Evolutionary conservation across 2,329 filamentous ascomycete species (phyloP).

Genomic region (Calonectria multiphialidica): DNA sequence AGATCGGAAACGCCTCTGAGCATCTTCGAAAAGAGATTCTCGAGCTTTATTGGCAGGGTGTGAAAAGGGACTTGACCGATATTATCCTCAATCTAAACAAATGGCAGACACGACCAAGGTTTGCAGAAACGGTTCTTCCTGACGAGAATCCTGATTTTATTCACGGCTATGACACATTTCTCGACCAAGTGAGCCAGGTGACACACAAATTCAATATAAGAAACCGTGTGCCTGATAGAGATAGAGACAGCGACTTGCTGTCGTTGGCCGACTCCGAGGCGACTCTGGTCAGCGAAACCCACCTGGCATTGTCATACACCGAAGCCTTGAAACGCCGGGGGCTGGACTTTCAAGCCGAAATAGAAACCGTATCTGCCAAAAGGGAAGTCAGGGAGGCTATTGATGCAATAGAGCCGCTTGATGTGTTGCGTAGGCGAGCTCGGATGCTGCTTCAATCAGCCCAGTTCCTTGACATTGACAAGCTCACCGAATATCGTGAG

Average conservation of each 20-base stretch:
- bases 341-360: neutral
- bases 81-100: neutral
- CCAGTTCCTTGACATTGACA: neutral
- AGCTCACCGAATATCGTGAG: neutral
- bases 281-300: neutral
- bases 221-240: neutral
- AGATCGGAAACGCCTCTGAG: neutral
- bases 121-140: neutral
- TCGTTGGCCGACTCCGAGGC: neutral
- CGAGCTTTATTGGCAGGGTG: neutral
- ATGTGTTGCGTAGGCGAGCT: neutral
- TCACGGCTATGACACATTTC: neutral
- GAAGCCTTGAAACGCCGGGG: neutral
- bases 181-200: neutral
- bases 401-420: neutral
- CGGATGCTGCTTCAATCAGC: neutral
- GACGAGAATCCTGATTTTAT: neutral
- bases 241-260: neutral
- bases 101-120: neutral
- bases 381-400: neutral
- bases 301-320: neutral
- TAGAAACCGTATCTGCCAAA: neutral
- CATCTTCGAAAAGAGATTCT: neutral
- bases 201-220: neutral
- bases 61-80: neutral